These are phyloP conservation scores for Carex littledalei DNA, from an alignment of 176 grass and related monocot genomes.

Conservation along the genomic window DNA sequence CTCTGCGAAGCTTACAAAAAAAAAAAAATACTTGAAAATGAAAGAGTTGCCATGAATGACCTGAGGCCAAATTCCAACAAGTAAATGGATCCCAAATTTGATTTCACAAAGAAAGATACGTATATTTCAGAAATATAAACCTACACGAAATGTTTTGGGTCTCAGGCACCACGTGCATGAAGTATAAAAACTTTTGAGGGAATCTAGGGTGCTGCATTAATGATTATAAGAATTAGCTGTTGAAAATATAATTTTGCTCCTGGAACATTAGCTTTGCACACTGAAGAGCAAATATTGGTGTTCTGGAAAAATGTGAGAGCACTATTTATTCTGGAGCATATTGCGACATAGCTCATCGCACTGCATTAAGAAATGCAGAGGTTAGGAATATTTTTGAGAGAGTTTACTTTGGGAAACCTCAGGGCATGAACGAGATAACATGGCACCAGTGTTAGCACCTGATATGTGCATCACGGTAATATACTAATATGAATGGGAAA, in stretches of 20 bases:
- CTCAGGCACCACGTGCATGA: background rate
- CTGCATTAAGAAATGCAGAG: constrained; percentile 14
- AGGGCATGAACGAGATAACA: no score
- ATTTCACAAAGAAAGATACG: background rate
- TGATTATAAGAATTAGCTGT: background rate
- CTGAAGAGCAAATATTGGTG: constrained; percentile 42
- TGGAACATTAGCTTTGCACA: constrained; percentile 37
- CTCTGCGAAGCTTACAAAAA: no score
- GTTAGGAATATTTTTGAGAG: background rate
- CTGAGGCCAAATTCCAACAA: background rate
- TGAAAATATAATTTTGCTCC: constrained; percentile 13
- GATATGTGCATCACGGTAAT: no score
- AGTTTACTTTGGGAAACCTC: background rate
- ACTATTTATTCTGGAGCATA: constrained; percentile 45
- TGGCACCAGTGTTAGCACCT: no score
- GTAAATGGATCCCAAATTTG: background rate
- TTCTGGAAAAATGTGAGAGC: constrained; percentile 45
- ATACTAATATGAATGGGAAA: no score
- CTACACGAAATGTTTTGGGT: background rate
- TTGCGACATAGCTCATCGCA: constrained; percentile 48
- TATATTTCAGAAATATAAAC: background rate
- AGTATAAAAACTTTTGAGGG: background rate
- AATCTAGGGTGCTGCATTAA: background rate
- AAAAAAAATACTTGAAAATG: background rate
- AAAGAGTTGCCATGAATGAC: background rate